phyloP scores from a whole-genome alignment of 169 alveolate species.

The Cystoisospora suis region DNA sequence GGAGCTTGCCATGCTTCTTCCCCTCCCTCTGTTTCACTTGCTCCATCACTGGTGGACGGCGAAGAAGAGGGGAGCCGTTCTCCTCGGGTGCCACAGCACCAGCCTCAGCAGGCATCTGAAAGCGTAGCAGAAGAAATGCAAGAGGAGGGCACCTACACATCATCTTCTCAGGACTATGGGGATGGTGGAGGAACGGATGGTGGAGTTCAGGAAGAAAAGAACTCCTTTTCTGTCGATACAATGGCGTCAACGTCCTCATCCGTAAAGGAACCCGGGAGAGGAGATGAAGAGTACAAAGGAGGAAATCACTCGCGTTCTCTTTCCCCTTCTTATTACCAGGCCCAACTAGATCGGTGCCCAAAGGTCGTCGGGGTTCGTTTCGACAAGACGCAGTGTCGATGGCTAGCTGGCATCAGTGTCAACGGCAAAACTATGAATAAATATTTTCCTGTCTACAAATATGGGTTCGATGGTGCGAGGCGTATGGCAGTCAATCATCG shows the following conservation, averaged over 20 bases:
- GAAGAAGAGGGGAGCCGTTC: slow-evolving; percentile 15
- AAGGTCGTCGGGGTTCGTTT: slow-evolving; percentile 58
- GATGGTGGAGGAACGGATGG: no score
- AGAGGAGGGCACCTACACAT: no score
- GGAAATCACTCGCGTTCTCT: slow-evolving; percentile 28
- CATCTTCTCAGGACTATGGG: no score
- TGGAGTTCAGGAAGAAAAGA: no score
- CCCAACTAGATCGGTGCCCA: slow-evolving; percentile 26
- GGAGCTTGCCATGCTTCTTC: background rate
- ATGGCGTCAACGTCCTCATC: no score
- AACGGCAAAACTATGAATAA: slow-evolving; percentile 42
- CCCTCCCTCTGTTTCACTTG: background rate
- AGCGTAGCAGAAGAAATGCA: background rate
- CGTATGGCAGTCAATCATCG: slow-evolving; percentile 45
- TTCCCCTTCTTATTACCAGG: slow-evolving; percentile 2
- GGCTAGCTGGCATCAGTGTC: slow-evolving; percentile 49
- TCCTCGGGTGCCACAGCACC: background rate
- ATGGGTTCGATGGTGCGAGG: slow-evolving; percentile 46
- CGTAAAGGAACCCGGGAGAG: no score
- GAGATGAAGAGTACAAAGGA: background rate
- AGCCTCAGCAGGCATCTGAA: background rate
- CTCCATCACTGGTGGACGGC: background rate
- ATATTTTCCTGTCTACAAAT: slow-evolving; percentile 54
- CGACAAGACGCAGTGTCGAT: slow-evolving; percentile 56
- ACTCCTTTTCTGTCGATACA: no score